phyloP scores from a whole-genome alignment of 2,329 filamentous ascomycete genomes.

The Lachnellula hyalina region DNA sequence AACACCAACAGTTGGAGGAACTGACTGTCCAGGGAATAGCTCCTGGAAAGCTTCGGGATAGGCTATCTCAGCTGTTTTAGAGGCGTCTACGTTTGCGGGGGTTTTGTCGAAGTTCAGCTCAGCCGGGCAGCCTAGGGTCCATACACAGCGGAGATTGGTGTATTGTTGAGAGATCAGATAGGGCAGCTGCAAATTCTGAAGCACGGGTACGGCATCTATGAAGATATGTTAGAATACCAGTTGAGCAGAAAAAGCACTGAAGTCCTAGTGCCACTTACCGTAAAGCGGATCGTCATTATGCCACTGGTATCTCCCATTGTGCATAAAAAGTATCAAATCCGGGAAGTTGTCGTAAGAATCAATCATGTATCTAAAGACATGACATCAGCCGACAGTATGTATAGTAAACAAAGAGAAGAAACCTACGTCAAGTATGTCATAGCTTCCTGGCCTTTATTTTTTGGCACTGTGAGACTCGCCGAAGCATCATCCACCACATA shows the following conservation, averaged over 20 bases:
- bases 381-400: constrained; percentile 15
- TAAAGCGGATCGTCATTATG: constrained; percentile 21
- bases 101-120: constrained; percentile 36
- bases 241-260: not conserved
- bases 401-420: constrained; percentile 17
- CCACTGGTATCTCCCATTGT: constrained; percentile 42
- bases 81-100: constrained; percentile 33
- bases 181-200: constrained; percentile 43
- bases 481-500: constrained; percentile 19
- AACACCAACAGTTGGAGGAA: constrained; percentile 45
- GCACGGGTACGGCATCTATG: constrained; percentile 43
- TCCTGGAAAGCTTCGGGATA: constrained; percentile 39
- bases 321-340: constrained; percentile 21
- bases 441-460: constrained; percentile 36
- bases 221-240: constrained; percentile 32
- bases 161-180: constrained; percentile 49
- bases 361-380: constrained; percentile 51
- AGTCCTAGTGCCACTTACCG: constrained; percentile 1
- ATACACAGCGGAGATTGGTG: constrained; percentile 54
- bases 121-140: constrained; percentile 48
- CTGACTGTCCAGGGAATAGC: constrained; percentile 38
- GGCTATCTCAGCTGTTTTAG: constrained; percentile 36
- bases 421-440: constrained; percentile 34
- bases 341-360: constrained; percentile 51
- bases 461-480: constrained; percentile 41